Evolutionary conservation across 805 yeast species (phyloP).

Genomic region (Saccharomycopsis sp.): DNA sequence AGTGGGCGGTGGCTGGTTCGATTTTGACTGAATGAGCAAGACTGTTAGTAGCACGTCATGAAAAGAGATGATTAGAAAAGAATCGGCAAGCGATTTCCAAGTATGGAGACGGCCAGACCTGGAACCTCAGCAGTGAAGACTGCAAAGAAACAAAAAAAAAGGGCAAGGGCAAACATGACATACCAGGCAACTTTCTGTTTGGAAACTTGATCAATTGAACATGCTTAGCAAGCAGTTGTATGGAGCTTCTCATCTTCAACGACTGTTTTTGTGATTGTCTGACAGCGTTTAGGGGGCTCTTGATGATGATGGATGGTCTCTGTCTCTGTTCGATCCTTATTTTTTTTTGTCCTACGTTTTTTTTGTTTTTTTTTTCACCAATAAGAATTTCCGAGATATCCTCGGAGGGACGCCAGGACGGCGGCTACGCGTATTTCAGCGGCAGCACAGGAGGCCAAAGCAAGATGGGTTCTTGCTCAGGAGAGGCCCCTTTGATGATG

Average conservation of each 20-base stretch:
- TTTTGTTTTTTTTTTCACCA: background rate
- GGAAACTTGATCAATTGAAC: slow-evolving; percentile 69
- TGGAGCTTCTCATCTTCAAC: slow-evolving; percentile 31
- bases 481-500: too few species aligned
- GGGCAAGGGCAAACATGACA: background rate
- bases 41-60: background rate
- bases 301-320: background rate
- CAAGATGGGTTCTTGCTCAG: too few species aligned
- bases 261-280: too few species aligned
- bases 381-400: too few species aligned
- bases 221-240: slow-evolving; percentile 25
- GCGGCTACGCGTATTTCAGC: too few species aligned
- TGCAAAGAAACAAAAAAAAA: too few species aligned
- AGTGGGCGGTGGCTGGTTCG: slow-evolving; percentile 29
- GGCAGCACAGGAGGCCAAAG: too few species aligned
- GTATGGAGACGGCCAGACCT: too few species aligned
- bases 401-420: too few species aligned
- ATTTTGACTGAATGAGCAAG: slow-evolving; percentile 12
- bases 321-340: background rate
- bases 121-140: too few species aligned
- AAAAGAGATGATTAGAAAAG: background rate
- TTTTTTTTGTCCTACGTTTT: slow-evolving; percentile 2
- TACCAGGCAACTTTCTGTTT: slow-evolving; percentile 17
- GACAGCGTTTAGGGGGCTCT: too few species aligned
- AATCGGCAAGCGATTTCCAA: too few species aligned